These are phyloP conservation scores for Venturia effusa DNA, from an alignment of 2,329 filamentous ascomycete genomes.

Conservation along the genomic window DNA sequence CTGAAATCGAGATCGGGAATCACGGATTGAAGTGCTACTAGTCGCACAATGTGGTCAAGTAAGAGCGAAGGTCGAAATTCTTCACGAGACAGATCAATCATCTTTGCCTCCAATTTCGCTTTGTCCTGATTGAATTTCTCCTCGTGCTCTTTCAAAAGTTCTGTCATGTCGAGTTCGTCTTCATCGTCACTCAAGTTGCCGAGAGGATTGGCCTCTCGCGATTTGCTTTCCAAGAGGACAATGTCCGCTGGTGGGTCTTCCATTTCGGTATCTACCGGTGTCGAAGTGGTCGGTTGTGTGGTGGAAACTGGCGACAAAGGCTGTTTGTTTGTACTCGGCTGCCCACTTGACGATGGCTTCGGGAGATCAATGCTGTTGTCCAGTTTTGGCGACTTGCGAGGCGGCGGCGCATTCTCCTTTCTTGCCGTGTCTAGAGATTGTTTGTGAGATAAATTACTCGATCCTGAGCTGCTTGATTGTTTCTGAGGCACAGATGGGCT, in stretches of 20 bases:
- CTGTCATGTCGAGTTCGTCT: constrained; percentile 9
- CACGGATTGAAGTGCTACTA: constrained; percentile 7
- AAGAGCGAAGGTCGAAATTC: constrained; percentile 9
- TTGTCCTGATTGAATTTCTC: constrained; percentile 12
- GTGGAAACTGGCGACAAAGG: background rate
- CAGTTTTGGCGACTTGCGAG: background rate
- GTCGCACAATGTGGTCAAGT: constrained; percentile 6
- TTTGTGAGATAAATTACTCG: background rate
- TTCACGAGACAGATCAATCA: constrained; percentile 10
- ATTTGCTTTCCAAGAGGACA: background rate
- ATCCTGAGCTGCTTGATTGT: background rate
- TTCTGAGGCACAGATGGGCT: background rate
- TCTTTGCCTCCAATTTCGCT: constrained; percentile 8
- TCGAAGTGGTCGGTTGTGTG: background rate
- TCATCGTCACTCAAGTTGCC: constrained; percentile 7
- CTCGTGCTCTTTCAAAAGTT: constrained; percentile 8
- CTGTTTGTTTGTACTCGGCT: background rate
- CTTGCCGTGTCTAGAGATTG: background rate
- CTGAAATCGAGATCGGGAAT: constrained; percentile 4
- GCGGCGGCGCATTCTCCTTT: background rate
- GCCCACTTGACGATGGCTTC: background rate
- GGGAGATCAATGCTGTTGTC: background rate
- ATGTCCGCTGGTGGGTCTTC: background rate
- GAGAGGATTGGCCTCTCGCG: background rate
- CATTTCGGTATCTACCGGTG: constrained; percentile 4